Percentiles rank a stretch among this genome's conserved stretches.
Evolutionary conservation across 441 rosid species (phyloP).

Genomic region (Adansonia madagascariensis): DNA sequence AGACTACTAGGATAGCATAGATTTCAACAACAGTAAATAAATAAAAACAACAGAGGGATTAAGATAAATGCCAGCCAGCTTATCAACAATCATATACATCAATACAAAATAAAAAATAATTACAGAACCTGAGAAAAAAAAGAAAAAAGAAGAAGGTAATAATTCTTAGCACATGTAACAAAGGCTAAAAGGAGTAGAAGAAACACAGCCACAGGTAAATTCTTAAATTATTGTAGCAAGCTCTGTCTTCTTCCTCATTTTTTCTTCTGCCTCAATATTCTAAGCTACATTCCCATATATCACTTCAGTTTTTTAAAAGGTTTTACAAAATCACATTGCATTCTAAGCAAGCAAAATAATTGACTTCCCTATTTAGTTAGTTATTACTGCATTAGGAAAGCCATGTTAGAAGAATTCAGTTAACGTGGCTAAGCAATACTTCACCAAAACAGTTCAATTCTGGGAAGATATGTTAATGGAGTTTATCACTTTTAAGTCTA

Average conservation of each 20-base stretch:
- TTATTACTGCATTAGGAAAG: not conserved
- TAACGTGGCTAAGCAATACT: not conserved
- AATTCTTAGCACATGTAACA: not conserved
- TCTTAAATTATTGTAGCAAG: not conserved
- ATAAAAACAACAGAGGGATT: not conserved
- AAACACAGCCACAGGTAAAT: not conserved
- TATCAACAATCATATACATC: not conserved
- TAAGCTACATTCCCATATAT: not conserved
- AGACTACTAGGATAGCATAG: not conserved
- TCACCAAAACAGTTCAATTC: not conserved
- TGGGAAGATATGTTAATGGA: not conserved
- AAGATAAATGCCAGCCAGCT: not conserved
- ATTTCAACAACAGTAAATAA: not conserved
- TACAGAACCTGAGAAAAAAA: not conserved
- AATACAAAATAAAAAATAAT: not conserved
- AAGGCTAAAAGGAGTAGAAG: not conserved
- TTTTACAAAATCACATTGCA: not conserved
- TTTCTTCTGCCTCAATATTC: not conserved
- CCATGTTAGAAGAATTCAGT: not conserved
- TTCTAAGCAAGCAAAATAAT: not conserved
- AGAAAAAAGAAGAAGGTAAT: not conserved
- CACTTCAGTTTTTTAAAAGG: not conserved
- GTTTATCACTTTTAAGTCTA: not conserved
- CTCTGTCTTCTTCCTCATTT: not conserved
- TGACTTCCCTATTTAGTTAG: not conserved